These are phyloP conservation scores for Pythium dissimile DNA, from an alignment of 352 stramenopile genomes.

Conservation along the genomic window DNA sequence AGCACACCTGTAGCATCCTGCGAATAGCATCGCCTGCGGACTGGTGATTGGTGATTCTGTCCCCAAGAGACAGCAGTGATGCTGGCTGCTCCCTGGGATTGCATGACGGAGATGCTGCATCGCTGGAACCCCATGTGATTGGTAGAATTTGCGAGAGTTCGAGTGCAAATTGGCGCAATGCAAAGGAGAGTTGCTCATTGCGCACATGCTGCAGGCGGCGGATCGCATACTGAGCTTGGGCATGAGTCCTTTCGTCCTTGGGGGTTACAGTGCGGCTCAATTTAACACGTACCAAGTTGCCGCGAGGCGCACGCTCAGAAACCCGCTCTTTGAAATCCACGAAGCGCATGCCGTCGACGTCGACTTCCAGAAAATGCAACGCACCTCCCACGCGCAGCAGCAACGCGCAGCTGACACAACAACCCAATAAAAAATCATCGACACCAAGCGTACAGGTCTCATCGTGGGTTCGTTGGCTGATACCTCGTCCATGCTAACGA, in stretches of 20 bases:
- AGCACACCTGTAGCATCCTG: constrained; percentile 13
- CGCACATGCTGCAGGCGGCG: constrained; percentile 35
- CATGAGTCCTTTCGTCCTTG: neutral
- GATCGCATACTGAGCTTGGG: constrained; percentile 35
- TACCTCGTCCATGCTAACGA: constrained; percentile 37
- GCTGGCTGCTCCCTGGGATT: neutral
- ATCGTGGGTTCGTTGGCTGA: neutral
- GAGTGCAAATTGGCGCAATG: constrained; percentile 28
- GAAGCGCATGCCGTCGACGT: constrained; percentile 13
- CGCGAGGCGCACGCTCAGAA: neutral
- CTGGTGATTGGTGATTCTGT: neutral
- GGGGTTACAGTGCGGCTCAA: too few species aligned
- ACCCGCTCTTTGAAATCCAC: constrained; percentile 19
- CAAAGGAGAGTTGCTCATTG: constrained; percentile 13
- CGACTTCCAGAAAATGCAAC: constrained; percentile 25
- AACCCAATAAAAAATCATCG: neutral
- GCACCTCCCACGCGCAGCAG: constrained; percentile 21
- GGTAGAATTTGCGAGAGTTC: constrained; percentile 39
- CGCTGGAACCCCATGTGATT: constrained; percentile 28
- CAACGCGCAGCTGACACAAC: constrained; percentile 22
- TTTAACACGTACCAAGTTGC: constrained; percentile 12
- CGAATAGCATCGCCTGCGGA: neutral
- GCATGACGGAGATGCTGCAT: neutral
- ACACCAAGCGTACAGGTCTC: neutral
- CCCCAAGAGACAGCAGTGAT: neutral